phyloP scores from a whole-genome alignment of 148 eudicot species.

The Dysphania ambrosioides region DNA sequence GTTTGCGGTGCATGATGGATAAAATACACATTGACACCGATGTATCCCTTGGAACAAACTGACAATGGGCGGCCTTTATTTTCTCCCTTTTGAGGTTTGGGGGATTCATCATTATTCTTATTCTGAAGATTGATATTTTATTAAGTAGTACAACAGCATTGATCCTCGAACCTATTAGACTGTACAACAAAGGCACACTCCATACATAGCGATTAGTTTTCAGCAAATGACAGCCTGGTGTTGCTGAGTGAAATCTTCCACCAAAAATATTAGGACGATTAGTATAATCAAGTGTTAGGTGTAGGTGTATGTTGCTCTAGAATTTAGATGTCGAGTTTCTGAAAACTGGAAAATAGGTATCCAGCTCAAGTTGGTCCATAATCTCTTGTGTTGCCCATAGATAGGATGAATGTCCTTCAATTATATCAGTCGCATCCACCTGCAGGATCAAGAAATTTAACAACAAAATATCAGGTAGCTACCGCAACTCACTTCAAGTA shows the following conservation, averaged over 20 bases:
- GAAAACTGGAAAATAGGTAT: conserved; percentile 71
- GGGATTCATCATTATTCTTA: not conserved
- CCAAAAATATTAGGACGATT: not conserved
- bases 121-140: conserved; percentile 2
- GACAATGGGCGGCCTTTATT: too few relatives aligned
- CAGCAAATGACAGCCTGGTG: not conserved
- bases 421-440: conserved; percentile 75
- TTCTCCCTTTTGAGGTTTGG: too few relatives aligned
- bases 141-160: conserved; percentile 20
- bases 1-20: too few relatives aligned
- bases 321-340: conserved; percentile 19
- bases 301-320: not conserved
- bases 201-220: not conserved
- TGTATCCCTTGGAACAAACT: too few relatives aligned
- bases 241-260: not conserved
- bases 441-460: conserved; percentile 23
- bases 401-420: conserved; percentile 92
- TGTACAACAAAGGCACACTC: conserved; percentile 9
- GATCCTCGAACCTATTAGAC: conserved; percentile 7
- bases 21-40: too few relatives aligned
- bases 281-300: not conserved
- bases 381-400: conserved; percentile 79
- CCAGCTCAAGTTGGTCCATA: conserved; percentile 73
- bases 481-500: conserved; percentile 1
- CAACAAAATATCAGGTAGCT: not conserved